Base-by-base conservation (phyloP, 2,329 filamentous ascomycete genomes). In the Parastagonospora avenae region DNA sequence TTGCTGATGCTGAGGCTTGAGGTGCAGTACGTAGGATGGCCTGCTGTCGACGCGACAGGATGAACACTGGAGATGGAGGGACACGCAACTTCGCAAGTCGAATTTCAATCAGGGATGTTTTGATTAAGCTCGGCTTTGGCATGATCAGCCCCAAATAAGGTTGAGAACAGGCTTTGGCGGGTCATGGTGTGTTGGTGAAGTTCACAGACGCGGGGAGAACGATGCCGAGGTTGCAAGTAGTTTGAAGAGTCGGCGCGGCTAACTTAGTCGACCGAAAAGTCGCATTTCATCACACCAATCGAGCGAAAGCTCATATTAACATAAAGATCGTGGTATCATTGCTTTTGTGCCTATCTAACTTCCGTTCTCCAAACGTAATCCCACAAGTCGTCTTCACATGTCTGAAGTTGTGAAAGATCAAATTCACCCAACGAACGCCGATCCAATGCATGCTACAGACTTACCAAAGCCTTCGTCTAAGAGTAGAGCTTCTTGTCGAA, bases 401-500 rank as follows among this genome's bases (percentile, higher is more conserved):
- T 61, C 52, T 55, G 60, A 46, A 53, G 50, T 55, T 46, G 44
- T 53, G 48, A 52, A 42, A 33, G 40, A 49, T 44, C 24, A 42
- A 63, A 39, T 41, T 45, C 53, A 37, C 37, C 54, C 35, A 39
- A 53, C 58, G 54, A 66, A 70, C 63, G 64, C 66, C 70, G 47
- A 52, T 62, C 50, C 58, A 57, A 71, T 72, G 67, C 67, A 70
- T 55, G 40, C 33, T 46, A 37, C n/a, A 49, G 42, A 27, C 35
- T 7, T 43, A 12, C 14, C 30, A 41, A 24, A 24, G 19, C 30
- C 44, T 31, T 32, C 15, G 9, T 55, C 58, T 86, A 97, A 68
- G 92, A 91, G 79, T 96, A 99, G 63, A 99, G 89, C 85, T 97
- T 99, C 89, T 99, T 99, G 83, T 97, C 94, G 75, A 96, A 97